phyloP scores from a whole-genome alignment of 2,329 filamentous ascomycete genomes.

The Corynespora cassiicola region DNA sequence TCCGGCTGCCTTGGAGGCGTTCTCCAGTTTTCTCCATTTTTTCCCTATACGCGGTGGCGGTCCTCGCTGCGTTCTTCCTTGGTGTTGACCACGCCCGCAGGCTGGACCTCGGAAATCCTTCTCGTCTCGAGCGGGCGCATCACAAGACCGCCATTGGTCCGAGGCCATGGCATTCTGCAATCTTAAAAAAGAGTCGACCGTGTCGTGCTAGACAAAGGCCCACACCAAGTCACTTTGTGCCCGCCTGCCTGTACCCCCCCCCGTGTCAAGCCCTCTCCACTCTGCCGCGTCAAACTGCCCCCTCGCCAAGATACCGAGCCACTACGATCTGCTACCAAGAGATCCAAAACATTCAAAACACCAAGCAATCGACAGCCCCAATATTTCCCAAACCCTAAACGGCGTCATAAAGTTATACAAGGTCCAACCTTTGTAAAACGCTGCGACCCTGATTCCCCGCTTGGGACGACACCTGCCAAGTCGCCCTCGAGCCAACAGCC shows the following conservation, averaged over 20 bases:
- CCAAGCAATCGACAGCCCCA: slow-evolving; percentile 25
- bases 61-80: slow-evolving; percentile 17
- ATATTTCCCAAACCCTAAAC: slow-evolving; percentile 28
- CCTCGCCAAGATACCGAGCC: slow-evolving; percentile 28
- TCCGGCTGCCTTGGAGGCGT: no score
- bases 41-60: slow-evolving; percentile 19
- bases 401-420: slow-evolving; percentile 23
- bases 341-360: slow-evolving; percentile 30
- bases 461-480: slow-evolving; percentile 31
- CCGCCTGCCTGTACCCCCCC: no score
- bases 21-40: slow-evolving; percentile 22
- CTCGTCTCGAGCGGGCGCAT: no score
- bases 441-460: slow-evolving; percentile 19
- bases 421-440: slow-evolving; percentile 23
- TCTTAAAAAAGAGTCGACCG: slow-evolving; percentile 10
- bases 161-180: slow-evolving; percentile 13
- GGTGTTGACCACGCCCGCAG: slow-evolving; percentile 17
- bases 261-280: slow-evolving; percentile 31
- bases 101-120: slow-evolving; percentile 24
- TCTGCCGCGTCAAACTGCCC: slow-evolving; percentile 34
- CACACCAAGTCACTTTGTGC: no score
- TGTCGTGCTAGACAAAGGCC: no score
- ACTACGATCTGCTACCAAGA: slow-evolving; percentile 28
- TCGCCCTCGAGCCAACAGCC: slow-evolving; percentile 21
- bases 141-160: slow-evolving; percentile 22